Percentiles rank a stretch among this genome's conserved stretches.
Conservation (phyloP, 169 alveolate species). For the Cryptosporidium xiaoi region DNA sequence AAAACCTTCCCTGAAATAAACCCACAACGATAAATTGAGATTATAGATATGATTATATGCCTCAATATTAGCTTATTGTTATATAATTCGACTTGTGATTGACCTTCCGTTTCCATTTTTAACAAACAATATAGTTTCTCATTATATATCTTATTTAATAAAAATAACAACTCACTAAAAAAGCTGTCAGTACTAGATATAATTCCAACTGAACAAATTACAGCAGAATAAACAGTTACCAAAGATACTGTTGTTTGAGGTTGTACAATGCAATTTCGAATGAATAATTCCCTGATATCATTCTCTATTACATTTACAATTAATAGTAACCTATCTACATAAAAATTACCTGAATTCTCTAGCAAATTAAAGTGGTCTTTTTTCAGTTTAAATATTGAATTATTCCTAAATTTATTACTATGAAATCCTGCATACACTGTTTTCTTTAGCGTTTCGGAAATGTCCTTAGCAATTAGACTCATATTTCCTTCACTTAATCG, state of each 20-base stretch:
- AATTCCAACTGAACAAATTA: conserved; percentile 50
- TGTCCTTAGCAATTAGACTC: conserved; percentile 29
- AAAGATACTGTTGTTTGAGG: conserved; percentile 27
- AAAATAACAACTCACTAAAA: background rate
- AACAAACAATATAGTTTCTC: conserved; percentile 7
- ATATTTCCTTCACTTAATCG: conserved; percentile 71
- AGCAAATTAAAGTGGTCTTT: background rate
- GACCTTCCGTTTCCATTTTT: background rate
- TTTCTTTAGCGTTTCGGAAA: conserved; percentile 1
- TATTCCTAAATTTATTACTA: background rate
- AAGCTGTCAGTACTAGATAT: conserved; percentile 6
- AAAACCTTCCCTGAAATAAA: conserved; percentile 17
- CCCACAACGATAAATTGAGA: conserved; percentile 57
- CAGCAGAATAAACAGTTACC: conserved; percentile 50
- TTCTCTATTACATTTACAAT: conserved; percentile 31
- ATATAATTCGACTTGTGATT: conserved; percentile 15
- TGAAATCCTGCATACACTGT: background rate
- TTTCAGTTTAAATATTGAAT: background rate
- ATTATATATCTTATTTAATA: conserved; percentile 28
- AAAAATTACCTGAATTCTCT: background rate
- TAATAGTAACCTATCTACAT: conserved; percentile 14
- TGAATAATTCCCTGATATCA: conserved; percentile 12
- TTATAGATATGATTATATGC: conserved; percentile 9
- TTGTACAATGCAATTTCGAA: conserved; percentile 38
- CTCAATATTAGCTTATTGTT: conserved; percentile 28